Evolutionary conservation across 2,329 filamentous ascomycete genomes (phyloP), one percentile per base, ranked within the genome.

Genomic region (Cercospora canescens): DNA sequence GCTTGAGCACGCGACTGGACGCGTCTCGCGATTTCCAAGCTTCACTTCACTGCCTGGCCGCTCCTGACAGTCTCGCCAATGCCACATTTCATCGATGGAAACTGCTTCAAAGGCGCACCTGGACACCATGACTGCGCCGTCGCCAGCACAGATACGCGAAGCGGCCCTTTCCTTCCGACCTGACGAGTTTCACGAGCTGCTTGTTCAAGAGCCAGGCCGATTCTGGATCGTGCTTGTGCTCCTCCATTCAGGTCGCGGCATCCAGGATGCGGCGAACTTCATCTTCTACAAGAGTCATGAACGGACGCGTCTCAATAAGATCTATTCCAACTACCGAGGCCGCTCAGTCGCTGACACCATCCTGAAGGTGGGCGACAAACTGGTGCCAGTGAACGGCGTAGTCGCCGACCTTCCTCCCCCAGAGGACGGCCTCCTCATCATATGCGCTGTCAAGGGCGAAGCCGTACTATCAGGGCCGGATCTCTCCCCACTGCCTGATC

Each of bases 351-450:
- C 7, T 21, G 6, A 62, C 24, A 21, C 28, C 16, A 6, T 62
- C n/a, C 59, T 62, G 45, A 52, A 37, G 24, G 21, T 62, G 3
- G 59, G 32, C 14, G 45, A 62, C 14, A 7, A n/a, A 8, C 14
- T 37, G 16, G n/a, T 54, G 9, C 48, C 48, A 18, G 12, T 21
- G 16, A 37, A 32, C 24, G 59, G 59, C 24, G 26, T 14, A 8
- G 18, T 62, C n/a, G 32, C 11, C n/a, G 59, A 62, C 32, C 59
- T 62, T 11, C 59, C 45, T 21, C 59, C 59, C 3, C 59, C 30
- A n/a, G 11, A 21, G 14, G 18, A 62, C 6, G 45, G 59, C 16
- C 8, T 52, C n/a, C 16, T 62, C 1, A 26, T 62, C 34, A 24
- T 62, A 6, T 24, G 39, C 18, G 59, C 48, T 3, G 21, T 54